Percentiles rank a stretch among this genome's conserved stretches.
phyloP scores from a whole-genome alignment of 495 filamentous ascomycete species.

The Penicillium steckii region DNA sequence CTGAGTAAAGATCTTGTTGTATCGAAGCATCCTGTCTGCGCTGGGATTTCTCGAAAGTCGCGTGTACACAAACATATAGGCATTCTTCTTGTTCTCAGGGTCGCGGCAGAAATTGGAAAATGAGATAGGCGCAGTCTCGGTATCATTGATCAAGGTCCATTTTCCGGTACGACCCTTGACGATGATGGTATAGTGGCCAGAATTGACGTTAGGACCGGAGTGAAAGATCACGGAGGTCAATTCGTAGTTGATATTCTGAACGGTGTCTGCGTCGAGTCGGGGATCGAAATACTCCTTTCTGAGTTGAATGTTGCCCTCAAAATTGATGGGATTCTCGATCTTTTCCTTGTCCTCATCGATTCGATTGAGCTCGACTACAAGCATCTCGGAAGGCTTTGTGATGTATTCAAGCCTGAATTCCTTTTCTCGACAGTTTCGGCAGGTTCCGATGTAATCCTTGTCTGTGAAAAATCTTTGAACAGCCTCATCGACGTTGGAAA shows the following conservation, averaged over 20 bases:
- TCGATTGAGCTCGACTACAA: conserved; percentile 16
- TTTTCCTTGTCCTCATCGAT: not conserved
- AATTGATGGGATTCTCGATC: not conserved
- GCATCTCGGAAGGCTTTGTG: conserved; percentile 5
- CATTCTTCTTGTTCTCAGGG: not conserved
- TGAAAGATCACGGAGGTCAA: conserved; percentile 32
- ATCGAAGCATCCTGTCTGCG: not conserved
- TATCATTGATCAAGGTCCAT: conserved; percentile 32
- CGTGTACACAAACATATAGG: conserved; percentile 25
- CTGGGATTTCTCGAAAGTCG: conserved; percentile 10
- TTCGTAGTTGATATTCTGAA: conserved; percentile 22
- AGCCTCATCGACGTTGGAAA: not conserved
- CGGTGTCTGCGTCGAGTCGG: not conserved
- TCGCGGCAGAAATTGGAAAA: not conserved
- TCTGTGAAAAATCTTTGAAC: not conserved
- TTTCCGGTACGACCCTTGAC: conserved; percentile 18
- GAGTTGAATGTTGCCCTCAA: not conserved
- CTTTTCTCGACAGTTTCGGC: not conserved
- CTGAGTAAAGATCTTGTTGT: not conserved
- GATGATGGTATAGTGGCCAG: conserved; percentile 32
- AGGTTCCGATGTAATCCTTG: not conserved
- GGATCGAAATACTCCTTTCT: conserved; percentile 1
- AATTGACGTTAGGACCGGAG: not conserved
- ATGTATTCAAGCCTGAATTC: not conserved
- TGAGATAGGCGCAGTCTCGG: not conserved